Base-by-base conservation (phyloP, 2,329 filamentous ascomycete species). In the Corynespora cassiicola region DNA sequence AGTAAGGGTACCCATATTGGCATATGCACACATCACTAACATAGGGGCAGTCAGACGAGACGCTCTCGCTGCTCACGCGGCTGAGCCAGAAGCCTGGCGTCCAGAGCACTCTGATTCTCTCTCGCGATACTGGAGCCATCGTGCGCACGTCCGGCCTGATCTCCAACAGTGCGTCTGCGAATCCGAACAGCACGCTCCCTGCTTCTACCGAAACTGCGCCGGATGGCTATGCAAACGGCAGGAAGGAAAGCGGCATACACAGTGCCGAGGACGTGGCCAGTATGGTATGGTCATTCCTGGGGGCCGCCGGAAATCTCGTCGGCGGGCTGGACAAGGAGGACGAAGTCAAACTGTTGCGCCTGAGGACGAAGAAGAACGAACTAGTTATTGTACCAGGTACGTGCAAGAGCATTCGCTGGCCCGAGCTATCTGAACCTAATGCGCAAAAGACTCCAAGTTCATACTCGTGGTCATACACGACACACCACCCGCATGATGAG, bases 281-380 rank as follows among this genome's bases (percentile, higher is more conserved):
- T 33, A 79, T 90, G 74, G 85, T 92, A 2, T 91, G 85, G 84
- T 80, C 79, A 36, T 91, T 88, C 67, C 77, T 91, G 45, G 84
- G 82, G 50, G 78, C 77, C 7, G 85, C 87, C 2, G 85, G 84
- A 12, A 79, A 75, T 25, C 70, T 92, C 50, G 82, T 90, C n/a
- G 76, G 84, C 47, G 85, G 85, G 44, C 72, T 92, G 55, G 87
- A 91, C 59, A 76, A 78, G 20, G 86, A 90, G 72, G 88, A 94
- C 57, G 88, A 91, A 62, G 70, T 91, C 47, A 90, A 85, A 69
- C 74, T 94, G 31, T 69, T 94, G 34, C 78, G 88, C 47, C 64
- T 95, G 50, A 80, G 89, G 50, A 92, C 88, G n/a, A 90, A 85
- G 74, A 90, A 88, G 67, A 87, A 90, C 55, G 89, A 95, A 67